Evolutionary conservation across 2,329 filamentous ascomycete species (phyloP).

Genomic region (Apiospora rasikravindrae): DNA sequence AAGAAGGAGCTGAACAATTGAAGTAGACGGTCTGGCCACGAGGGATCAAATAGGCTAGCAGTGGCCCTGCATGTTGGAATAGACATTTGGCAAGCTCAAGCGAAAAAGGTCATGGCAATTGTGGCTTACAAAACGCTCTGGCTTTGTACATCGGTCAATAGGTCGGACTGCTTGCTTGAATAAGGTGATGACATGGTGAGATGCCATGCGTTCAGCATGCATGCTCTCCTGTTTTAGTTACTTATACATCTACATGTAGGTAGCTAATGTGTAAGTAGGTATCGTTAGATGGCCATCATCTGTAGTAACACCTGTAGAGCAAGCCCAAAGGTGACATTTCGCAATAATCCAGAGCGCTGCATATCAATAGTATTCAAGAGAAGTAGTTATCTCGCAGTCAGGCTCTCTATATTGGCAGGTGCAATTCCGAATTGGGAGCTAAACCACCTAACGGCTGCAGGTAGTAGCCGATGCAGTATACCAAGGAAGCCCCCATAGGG

Average conservation of each 20-base stretch:
- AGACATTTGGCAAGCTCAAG: not conserved
- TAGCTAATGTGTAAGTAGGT: too few species aligned
- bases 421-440: not conserved
- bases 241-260: not conserved
- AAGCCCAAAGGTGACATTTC: not conserved
- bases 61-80: not conserved
- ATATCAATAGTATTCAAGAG: not conserved
- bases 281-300: not conserved
- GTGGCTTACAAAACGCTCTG: not conserved
- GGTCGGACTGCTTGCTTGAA: not conserved
- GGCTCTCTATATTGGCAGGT: not conserved
- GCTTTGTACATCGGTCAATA: not conserved
- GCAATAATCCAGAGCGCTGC: too few species aligned
- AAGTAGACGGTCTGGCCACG: not conserved
- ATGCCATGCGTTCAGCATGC: not conserved
- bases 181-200: slow-evolving; percentile 6
- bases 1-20: not conserved
- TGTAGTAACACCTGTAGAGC: not conserved
- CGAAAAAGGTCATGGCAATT: not conserved
- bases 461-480: not conserved
- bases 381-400: not conserved
- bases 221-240: not conserved
- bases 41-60: not conserved
- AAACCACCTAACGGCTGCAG: not conserved
- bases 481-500: not conserved